A percentile compares a stretch with the other conserved stretches of the same genome.
phyloP scores from a whole-genome alignment of 345 rosid genomes.

The Psidium guajava region DNA sequence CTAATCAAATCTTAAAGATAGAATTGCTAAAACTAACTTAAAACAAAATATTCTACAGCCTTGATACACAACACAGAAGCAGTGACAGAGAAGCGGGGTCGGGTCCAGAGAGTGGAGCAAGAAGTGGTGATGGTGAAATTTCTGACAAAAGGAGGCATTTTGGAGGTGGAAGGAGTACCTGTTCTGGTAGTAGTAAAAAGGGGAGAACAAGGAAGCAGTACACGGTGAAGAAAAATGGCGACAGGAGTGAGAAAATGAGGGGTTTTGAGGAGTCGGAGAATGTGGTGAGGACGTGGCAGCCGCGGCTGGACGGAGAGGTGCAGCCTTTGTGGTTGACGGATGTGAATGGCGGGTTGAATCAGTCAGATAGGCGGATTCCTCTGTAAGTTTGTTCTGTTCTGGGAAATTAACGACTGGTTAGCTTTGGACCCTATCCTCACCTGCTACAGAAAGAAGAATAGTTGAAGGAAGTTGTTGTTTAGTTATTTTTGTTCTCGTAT shows the following conservation, averaged over 20 bases:
- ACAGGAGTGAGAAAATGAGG: constrained; percentile 10
- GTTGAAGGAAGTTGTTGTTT: not conserved
- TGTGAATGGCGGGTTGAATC: constrained; percentile 49
- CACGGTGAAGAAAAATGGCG: constrained; percentile 10
- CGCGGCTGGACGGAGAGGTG: constrained; percentile 25
- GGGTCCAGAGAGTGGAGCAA: not conserved
- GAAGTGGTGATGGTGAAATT: not conserved
- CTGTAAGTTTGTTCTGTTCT: constrained; percentile 27
- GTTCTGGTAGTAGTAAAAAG: constrained; percentile 15
- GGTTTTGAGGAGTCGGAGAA: constrained; percentile 29
- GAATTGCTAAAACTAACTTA: too few relatives aligned
- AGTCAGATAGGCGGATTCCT: constrained; percentile 50
- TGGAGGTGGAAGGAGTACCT: not conserved
- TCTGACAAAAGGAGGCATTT: not conserved
- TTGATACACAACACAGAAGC: too few relatives aligned
- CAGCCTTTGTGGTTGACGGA: constrained; percentile 45
- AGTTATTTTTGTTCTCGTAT: not conserved
- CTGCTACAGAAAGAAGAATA: not conserved
- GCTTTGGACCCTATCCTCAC: not conserved
- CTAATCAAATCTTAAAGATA: too few relatives aligned
- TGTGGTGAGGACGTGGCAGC: constrained; percentile 52
- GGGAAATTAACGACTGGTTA: not conserved
- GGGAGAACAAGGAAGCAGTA: constrained; percentile 53
- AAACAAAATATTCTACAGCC: too few relatives aligned
- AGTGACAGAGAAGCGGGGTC: not conserved